Conservation (phyloP, 768 basidiomycete species). For the Pleurotus platypus region DNA sequence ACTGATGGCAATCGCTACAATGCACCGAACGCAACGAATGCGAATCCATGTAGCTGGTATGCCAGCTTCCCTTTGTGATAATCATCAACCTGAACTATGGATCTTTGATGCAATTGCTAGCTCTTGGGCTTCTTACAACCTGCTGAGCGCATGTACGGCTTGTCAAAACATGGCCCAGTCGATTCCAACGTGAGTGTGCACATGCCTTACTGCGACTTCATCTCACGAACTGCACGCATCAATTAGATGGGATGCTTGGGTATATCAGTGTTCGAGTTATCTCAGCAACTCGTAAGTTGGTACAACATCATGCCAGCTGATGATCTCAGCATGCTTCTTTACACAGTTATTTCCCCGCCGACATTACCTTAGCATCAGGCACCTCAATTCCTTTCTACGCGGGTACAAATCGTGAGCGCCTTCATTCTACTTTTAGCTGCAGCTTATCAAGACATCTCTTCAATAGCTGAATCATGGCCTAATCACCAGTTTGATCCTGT, state of each 20-base stretch:
- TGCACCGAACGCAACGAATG: slow-evolving; percentile 8
- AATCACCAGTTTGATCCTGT: slow-evolving; percentile 6
- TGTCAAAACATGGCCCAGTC: slow-evolving; percentile 6
- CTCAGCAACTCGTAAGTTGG: slow-evolving; percentile 2
- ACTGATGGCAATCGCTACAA: slow-evolving; percentile 5
- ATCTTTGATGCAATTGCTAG: background rate
- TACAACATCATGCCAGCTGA: background rate
- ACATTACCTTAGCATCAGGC: slow-evolving; percentile 3
- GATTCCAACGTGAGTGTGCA: slow-evolving; percentile 2
- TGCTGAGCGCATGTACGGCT: slow-evolving; percentile 10
- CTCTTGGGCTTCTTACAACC: slow-evolving; percentile 10
- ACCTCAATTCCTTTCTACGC: slow-evolving; percentile 9
- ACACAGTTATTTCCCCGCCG: slow-evolving; percentile 6
- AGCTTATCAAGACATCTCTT: background rate
- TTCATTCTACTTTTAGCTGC: background rate
- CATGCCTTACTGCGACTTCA: background rate
- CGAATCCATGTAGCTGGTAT: slow-evolving; percentile 9
- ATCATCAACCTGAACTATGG: background rate
- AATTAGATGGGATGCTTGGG: slow-evolving; percentile 10
- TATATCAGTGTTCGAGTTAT: background rate
- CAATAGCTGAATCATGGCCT: slow-evolving; percentile 5
- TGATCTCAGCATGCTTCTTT: background rate
- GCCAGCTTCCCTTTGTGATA: background rate
- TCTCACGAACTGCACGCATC: background rate
- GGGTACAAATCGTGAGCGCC: slow-evolving; percentile 9